Conservation (phyloP, 495 filamentous ascomycete species). For the Pseudoneurospora amorphoporcata region DNA sequence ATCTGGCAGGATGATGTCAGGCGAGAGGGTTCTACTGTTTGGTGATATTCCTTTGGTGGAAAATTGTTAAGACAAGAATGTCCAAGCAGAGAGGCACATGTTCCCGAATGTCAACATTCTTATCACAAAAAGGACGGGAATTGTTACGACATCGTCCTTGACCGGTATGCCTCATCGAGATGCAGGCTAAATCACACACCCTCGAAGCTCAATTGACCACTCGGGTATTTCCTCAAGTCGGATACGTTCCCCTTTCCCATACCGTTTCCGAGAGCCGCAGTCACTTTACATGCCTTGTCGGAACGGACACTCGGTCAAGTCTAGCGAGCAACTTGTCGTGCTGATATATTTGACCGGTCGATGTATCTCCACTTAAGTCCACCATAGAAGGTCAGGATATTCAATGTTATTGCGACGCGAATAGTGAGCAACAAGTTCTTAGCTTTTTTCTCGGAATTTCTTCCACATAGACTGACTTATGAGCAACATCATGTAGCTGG, state of each 20-base stretch:
- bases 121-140: neutral
- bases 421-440: too few species aligned
- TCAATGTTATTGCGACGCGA: too few species aligned
- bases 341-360: too few species aligned
- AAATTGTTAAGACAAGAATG: neutral
- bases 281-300: too few species aligned
- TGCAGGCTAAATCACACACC: neutral
- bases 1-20: neutral
- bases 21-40: neutral
- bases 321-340: too few species aligned
- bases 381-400: too few species aligned
- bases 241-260: neutral
- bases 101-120: neutral
- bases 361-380: too few species aligned
- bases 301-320: too few species aligned
- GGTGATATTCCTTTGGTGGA: neutral
- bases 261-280: too few species aligned
- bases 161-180: neutral
- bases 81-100: neutral
- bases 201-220: neutral
- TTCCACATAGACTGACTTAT: too few species aligned
- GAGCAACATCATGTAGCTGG: too few species aligned
- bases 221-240: neutral
- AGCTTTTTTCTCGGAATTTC: too few species aligned
- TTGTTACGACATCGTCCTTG: neutral